phyloP scores from a whole-genome alignment of 768 basidiomycete species.

The Kwoniella sp. region DNA sequence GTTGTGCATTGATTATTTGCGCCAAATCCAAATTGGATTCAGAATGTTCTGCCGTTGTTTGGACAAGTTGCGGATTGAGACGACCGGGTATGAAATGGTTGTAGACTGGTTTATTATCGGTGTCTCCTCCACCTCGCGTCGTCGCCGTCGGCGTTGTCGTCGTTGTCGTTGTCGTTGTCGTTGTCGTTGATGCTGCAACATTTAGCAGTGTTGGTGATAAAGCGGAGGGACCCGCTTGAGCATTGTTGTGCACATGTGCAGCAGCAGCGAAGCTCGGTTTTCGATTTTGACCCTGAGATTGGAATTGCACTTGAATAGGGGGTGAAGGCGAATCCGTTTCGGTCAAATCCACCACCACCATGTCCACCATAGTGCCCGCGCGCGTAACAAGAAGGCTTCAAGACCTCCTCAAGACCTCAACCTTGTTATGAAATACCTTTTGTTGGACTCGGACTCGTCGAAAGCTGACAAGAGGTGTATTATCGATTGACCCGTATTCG shows the following conservation, averaged over 20 bases:
- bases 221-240: not conserved
- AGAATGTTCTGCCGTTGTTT: not conserved
- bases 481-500: not conserved
- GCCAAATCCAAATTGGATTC: not conserved
- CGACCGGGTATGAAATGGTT: not conserved
- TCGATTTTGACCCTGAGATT: not conserved
- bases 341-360: slow-evolving; percentile 2
- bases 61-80: not conserved
- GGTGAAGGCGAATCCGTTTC: not conserved
- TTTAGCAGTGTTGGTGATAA: not conserved
- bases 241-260: not conserved
- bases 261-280: too few species aligned
- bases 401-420: too few species aligned
- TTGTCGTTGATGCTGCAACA: too few species aligned
- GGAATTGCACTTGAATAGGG: not conserved
- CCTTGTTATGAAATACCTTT: not conserved
- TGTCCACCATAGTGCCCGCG: not conserved
- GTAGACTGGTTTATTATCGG: not conserved
- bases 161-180: not conserved
- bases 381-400: not conserved
- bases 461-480: not conserved
- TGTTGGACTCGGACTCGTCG: not conserved
- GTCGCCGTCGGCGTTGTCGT: not conserved
- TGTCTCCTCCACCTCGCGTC: not conserved
- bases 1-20: not conserved